Conservation (phyloP, 1,284 basidiomycete species). For the Singerocomus inundabilis region DNA sequence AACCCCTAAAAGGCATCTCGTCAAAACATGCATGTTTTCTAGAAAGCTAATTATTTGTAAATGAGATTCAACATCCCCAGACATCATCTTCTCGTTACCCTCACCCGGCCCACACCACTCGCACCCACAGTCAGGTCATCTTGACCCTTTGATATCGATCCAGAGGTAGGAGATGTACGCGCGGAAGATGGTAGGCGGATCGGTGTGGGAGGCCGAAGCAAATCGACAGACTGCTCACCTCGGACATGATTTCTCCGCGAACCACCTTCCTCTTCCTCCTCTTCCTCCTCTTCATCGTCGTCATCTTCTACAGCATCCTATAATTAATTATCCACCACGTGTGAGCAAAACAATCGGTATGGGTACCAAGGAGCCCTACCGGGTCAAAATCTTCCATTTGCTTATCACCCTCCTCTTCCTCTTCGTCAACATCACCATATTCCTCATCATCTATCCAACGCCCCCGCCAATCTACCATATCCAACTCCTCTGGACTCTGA, state of each 20-base stretch:
- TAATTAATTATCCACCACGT: background rate
- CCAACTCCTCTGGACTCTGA: constrained; percentile 75
- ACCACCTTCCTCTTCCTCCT: constrained; percentile 52
- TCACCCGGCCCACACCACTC: constrained; percentile 42
- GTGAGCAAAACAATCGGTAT: constrained; percentile 8
- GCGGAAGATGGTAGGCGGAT: constrained; percentile 40
- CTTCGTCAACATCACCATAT: constrained; percentile 58
- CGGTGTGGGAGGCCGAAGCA: constrained; percentile 35
- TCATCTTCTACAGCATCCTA: constrained; percentile 39
- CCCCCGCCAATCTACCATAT: constrained; percentile 84
- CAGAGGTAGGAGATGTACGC: constrained; percentile 47
- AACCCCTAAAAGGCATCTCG: constrained; percentile 15
- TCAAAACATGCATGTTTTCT: background rate
- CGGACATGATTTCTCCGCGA: constrained; percentile 33
- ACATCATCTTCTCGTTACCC: constrained; percentile 44
- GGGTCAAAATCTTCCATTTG: constrained; percentile 83
- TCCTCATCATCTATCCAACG: constrained; percentile 82
- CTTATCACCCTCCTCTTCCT: constrained; percentile 63
- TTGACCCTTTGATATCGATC: constrained; percentile 36
- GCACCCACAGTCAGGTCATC: constrained; percentile 29
- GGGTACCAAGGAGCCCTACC: constrained; percentile 41
- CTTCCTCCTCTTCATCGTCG: constrained; percentile 65
- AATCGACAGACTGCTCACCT: constrained; percentile 35
- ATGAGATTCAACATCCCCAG: constrained; percentile 8
- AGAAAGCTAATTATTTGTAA: constrained; percentile 11